Base-by-base conservation (phyloP, 2,329 filamentous ascomycete species). In the Arthrobotrys sphaeroides region DNA sequence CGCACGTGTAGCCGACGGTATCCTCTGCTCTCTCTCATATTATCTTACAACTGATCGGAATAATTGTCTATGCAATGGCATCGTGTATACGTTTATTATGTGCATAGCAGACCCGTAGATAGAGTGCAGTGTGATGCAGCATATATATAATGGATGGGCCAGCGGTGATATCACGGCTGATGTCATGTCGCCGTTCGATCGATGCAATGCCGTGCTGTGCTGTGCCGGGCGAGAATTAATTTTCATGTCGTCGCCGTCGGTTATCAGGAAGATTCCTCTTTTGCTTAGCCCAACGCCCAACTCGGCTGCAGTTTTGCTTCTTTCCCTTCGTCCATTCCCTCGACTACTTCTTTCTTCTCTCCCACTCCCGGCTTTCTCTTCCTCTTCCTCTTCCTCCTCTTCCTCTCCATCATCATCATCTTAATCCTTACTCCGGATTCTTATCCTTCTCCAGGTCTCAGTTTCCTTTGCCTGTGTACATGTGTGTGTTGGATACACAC, bases 271-370 rank as follows among this genome's bases (percentile, higher is more conserved):
- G 49, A 47, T 16, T 51, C 45, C 16, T 26, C 16, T 13, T 28
- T 24, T 26, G 24, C 20, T 18, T 33, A 45, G 55, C 18, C 18
- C n/a, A 31, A 40, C 57, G 5, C 28, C 31, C 22, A 51, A 74
- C 45, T 75, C 72, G 72, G 72, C 64, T 65, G 66, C 65, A 43
- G 65, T 59, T 72, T 66, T 79, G 81, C 82, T 81, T 80, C 47
- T 67, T 82, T 80, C 79, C 79, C 80, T 80, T 80, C 82, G 77
- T 80, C 82, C 81, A 82, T 82, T 81, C 51, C 16, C 20, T 18
- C 47, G 26, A 53, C 47, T 36, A 55, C 43, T 47, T 38, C 69
- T 69, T 53, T 67, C 49, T 70, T 42, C 57, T 53, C 33, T 70
- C 36, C 51, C 62, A 49, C 57, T 74, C 45, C 78, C 81, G 64